phyloP scores from a whole-genome alignment of 805 yeast species.

The Candida anglica region DNA sequence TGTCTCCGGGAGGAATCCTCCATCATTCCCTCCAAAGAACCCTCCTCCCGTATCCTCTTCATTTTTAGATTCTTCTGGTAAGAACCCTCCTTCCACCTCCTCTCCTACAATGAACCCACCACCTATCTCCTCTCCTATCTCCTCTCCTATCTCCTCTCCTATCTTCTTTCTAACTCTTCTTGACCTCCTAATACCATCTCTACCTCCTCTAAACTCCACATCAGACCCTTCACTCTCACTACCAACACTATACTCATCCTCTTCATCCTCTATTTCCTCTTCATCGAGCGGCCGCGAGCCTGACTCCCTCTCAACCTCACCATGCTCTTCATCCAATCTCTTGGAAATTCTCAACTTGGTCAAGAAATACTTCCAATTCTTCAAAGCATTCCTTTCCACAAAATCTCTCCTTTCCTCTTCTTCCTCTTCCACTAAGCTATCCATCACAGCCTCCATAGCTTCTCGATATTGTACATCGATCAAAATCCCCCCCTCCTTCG shows the following conservation, averaged over 20 bases:
- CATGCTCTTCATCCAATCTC: conserved; percentile 48
- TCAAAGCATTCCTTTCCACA: conserved; percentile 46
- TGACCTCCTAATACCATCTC: background rate
- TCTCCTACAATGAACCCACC: conserved; percentile 9
- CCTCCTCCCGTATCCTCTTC: conserved; percentile 6
- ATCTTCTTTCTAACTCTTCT: background rate
- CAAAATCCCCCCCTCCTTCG: conserved; percentile 71
- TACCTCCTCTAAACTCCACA: no score
- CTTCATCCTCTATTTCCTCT: background rate
- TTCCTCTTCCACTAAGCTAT: conserved; percentile 47
- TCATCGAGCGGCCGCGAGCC: background rate
- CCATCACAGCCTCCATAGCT: conserved; percentile 52
- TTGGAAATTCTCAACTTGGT: conserved; percentile 45
- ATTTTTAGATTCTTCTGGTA: no score
- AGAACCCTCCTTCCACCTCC: no score
- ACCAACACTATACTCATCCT: conserved; percentile 3
- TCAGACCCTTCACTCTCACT: conserved; percentile 6
- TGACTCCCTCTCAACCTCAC: conserved; percentile 26
- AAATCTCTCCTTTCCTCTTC: conserved; percentile 39
- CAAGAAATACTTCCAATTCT: conserved; percentile 51
- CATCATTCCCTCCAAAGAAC: conserved; percentile 8
- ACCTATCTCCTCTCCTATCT: conserved; percentile 4
- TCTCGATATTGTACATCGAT: conserved; percentile 60
- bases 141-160: conserved; percentile 5
- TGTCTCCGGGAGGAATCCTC: no score